Percentiles rank a stretch among this genome's conserved stretches.
Evolutionary conservation across 1,139 yeast species (phyloP).

Genomic region (Taphrina deformans): DNA sequence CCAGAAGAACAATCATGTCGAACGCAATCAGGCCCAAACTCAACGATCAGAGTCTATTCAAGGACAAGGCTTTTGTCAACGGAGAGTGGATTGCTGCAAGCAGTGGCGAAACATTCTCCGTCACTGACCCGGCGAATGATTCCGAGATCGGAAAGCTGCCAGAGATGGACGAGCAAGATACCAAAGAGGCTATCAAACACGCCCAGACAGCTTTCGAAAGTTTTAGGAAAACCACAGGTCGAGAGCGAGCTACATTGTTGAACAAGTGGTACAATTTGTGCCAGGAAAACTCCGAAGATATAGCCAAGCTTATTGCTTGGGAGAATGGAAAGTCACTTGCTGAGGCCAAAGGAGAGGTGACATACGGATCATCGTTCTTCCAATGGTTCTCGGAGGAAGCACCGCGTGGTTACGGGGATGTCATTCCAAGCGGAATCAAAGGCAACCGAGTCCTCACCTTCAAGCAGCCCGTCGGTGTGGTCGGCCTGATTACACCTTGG

Average conservation of each 20-base stretch:
- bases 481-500: conserved; percentile 93
- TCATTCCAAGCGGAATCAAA: conserved; percentile 64
- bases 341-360: conserved; percentile 79
- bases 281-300: conserved; percentile 68
- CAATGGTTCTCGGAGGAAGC: conserved; percentile 92
- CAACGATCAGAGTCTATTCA: conserved; percentile 41
- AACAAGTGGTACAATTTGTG: conserved; percentile 64
- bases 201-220: conserved; percentile 62
- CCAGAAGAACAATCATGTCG: conserved; percentile 4
- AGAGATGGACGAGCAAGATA: conserved; percentile 56
- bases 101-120: conserved; percentile 60
- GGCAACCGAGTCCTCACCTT: conserved; percentile 50
- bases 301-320: conserved; percentile 69
- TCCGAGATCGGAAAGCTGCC: conserved; percentile 58
- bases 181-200: conserved; percentile 54
- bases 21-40: conserved; percentile 43
- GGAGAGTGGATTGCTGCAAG: conserved; percentile 67
- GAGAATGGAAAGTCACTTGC: conserved; percentile 82
- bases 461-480: conserved; percentile 56
- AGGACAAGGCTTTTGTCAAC: conserved; percentile 56
- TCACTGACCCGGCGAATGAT: conserved; percentile 73
- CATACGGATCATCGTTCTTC: conserved; percentile 74
- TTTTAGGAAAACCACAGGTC: conserved; percentile 61
- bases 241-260: conserved; percentile 67
- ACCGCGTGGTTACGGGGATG: conserved; percentile 70